Conservation (phyloP, 192 early-diverging fungal species). For the Piromyces finnis region DNA sequence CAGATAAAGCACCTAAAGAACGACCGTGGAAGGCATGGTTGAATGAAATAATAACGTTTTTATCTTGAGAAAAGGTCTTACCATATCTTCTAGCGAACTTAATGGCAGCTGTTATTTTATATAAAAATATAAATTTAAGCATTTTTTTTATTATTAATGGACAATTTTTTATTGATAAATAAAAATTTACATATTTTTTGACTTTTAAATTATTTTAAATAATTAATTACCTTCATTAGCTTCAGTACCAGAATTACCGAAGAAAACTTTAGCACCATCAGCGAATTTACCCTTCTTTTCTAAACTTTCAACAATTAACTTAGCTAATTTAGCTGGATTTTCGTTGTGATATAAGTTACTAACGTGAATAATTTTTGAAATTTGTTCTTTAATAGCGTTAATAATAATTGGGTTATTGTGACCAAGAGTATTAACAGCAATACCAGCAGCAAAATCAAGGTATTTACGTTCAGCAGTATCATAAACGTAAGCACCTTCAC, state of each 20-base stretch:
- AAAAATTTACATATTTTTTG: too few relatives aligned
- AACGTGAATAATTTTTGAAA: conserved; percentile 62
- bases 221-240: conserved; percentile 69
- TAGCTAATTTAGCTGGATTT: conserved; percentile 63
- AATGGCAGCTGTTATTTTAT: conserved; percentile 37
- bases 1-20: conserved; percentile 86
- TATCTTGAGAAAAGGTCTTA: conserved; percentile 22
- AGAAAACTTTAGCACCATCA: conserved; percentile 60
- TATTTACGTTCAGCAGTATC: conserved; percentile 58
- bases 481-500: conserved; percentile 62
- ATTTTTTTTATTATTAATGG: too few relatives aligned
- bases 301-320: conserved; percentile 47
- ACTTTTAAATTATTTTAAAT: too few relatives aligned
- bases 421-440: conserved; percentile 85
- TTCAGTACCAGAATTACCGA: conserved; percentile 92
- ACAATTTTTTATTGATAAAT: too few relatives aligned
- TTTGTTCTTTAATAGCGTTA: conserved; percentile 60
- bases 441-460: conserved; percentile 86
- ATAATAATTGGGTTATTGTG: conserved; percentile 65
- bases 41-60: conserved; percentile 68
- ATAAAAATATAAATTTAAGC: too few relatives aligned
- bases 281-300: conserved; percentile 16
- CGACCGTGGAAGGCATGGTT: conserved; percentile 92
- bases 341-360: conserved; percentile 87
- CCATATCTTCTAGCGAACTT: conserved; percentile 93